Evolutionary conservation across 2,329 filamentous ascomycete species (phyloP).

Genomic region (Exophiala sp.): DNA sequence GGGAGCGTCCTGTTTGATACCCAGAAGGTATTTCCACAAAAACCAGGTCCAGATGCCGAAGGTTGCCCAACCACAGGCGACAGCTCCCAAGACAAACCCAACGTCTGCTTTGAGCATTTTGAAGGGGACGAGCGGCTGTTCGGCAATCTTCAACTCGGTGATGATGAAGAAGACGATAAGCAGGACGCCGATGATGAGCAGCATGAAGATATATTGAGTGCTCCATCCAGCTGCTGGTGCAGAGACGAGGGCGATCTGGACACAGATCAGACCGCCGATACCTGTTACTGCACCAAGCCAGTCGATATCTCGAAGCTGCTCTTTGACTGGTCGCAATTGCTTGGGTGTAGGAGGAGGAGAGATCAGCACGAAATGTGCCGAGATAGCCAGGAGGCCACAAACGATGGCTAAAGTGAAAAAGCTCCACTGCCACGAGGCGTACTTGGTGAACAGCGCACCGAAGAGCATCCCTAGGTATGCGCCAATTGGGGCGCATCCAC

Average conservation of each 20-base stretch:
- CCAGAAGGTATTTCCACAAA: slow-evolving; percentile 33
- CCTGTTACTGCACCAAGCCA: slow-evolving; percentile 38
- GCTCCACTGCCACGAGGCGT: slow-evolving; percentile 46
- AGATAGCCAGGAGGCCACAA: slow-evolving; percentile 32
- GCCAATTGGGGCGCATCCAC: slow-evolving; percentile 42
- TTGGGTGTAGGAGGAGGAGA: slow-evolving; percentile 28
- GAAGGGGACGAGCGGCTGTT: slow-evolving; percentile 46
- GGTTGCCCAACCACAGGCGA: slow-evolving; percentile 51
- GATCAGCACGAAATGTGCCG: slow-evolving; percentile 37
- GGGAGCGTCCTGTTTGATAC: slow-evolving; percentile 27
- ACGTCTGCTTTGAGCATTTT: slow-evolving; percentile 46
- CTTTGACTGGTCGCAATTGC: slow-evolving; percentile 22
- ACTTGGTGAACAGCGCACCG: slow-evolving; percentile 23
- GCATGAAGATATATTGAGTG: slow-evolving; percentile 49
- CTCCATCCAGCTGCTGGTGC: slow-evolving; percentile 56
- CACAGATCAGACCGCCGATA: slow-evolving; percentile 53
- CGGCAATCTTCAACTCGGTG: slow-evolving; percentile 42
- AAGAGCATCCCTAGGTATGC: slow-evolving; percentile 35
- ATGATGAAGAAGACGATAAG: slow-evolving; percentile 47
- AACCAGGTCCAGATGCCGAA: slow-evolving; percentile 51
- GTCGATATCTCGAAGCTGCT: slow-evolving; percentile 36
- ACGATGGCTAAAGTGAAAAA: slow-evolving; percentile 42
- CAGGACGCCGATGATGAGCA: slow-evolving; percentile 48
- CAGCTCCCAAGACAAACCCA: slow-evolving; percentile 52
- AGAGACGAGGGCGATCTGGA: slow-evolving; percentile 63